Base-by-base conservation (phyloP, 2,329 filamentous ascomycete genomes). In the Nigrospora sphaerica region DNA sequence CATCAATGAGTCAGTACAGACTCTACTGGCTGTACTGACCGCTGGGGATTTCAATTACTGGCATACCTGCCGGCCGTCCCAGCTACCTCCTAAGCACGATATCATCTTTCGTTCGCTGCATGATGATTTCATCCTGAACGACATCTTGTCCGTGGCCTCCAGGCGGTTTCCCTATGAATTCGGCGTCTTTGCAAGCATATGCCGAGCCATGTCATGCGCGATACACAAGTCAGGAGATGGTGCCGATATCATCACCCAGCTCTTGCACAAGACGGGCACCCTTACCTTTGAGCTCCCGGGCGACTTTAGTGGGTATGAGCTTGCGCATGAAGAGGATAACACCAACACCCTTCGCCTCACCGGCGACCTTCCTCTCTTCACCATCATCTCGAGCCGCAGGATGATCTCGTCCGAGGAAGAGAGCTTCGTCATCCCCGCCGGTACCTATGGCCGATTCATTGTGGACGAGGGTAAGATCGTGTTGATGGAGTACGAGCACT, bases 151-250 rank as follows among this genome's bases (percentile, higher is more conserved):
- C 42, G 78, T 86, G 60, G 82, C 91, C 7, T 76, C 85, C 38
- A 77, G 80, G 49, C 83, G 92, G 46, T 96, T 90, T 60, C 92
- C 92, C 0, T 92, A 88, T 63, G 92, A 96, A 65, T 83, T 88
- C 40, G 66, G 83, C 3, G 89, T 91, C 1, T 88, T 95, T 56
- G 67, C 95, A 49, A 80, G 78, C 45, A 69, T 95, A 35, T 85
- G 82, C 59, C 82, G 81, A 46, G 79, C 77, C 35, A 67, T 95
- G 14, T 77, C 76, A 68, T 81, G 51, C 51, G 75, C 58, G 64
- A 71, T 55, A 54, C 49, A 51, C 43, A 45, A 44, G 12, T 57
- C 63, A 11, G 61, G 63, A 16, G 58, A 62, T 14, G 64, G 64
- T 9, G 56, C 65, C 10, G 68, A 70, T 39, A 57, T 74, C 37